Evolutionary conservation across 2,329 filamentous ascomycete species (phyloP).

Genomic region (Diaporthe caulivora): DNA sequence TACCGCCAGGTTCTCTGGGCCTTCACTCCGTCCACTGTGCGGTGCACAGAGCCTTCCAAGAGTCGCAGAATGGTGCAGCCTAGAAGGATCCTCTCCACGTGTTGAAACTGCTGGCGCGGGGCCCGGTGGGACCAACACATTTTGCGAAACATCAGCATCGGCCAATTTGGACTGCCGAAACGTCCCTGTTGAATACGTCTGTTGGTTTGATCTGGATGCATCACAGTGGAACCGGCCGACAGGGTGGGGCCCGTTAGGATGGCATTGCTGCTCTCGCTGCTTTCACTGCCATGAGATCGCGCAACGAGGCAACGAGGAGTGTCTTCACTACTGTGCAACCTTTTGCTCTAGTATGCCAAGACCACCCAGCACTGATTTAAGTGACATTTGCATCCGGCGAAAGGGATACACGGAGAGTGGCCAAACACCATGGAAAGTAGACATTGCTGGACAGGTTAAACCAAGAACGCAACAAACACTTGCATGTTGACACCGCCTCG

Average conservation of each 20-base stretch:
- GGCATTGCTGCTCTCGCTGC: neutral
- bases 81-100: conserved; percentile 31
- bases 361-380: neutral
- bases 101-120: conserved; percentile 22
- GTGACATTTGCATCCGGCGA: neutral
- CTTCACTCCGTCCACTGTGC: neutral
- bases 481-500: neutral
- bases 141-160: conserved; percentile 13
- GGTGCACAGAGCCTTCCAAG: neutral
- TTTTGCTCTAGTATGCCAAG: neutral
- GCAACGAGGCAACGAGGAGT: neutral
- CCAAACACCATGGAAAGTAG: neutral
- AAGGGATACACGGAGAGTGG: neutral
- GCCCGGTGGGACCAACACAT: conserved; percentile 8
- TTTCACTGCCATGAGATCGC: neutral
- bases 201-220: conserved; percentile 8
- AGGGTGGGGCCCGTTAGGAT: neutral
- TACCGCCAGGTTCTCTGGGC: conserved; percentile 21
- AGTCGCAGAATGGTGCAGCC: conserved; percentile 12
- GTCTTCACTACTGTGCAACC: neutral
- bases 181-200: neutral
- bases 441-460: neutral
- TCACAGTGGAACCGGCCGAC: neutral
- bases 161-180: neutral
- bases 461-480: conserved; percentile 17